These are phyloP conservation scores for Chenopodium berlandieri DNA, from an alignment of 148 eudicot species.

Conservation along the genomic window DNA sequence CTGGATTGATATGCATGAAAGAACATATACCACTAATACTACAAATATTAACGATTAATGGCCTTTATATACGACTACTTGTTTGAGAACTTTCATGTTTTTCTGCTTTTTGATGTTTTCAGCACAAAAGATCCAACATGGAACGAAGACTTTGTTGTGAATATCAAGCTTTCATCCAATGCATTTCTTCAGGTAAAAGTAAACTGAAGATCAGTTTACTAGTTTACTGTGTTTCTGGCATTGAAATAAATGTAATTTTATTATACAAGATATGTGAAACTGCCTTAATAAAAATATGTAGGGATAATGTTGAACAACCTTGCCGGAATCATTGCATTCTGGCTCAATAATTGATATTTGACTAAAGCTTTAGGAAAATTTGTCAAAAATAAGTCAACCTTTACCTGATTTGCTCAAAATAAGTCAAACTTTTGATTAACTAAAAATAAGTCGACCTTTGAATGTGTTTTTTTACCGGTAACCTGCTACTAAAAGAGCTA, in stretches of 20 bases:
- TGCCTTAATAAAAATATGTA: not conserved
- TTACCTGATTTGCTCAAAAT: too few relatives aligned
- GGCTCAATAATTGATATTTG: not conserved
- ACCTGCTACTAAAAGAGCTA: too few relatives aligned
- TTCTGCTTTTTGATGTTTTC: constrained; percentile 6
- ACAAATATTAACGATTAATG: not conserved
- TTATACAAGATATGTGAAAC: not conserved
- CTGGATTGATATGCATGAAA: not conserved
- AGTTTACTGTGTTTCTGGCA: not conserved
- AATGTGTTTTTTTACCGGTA: too few relatives aligned
- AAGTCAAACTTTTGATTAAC: too few relatives aligned
- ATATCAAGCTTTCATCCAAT: constrained; percentile 57
- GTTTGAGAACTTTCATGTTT: too few relatives aligned
- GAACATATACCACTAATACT: not conserved
- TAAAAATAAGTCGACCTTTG: too few relatives aligned
- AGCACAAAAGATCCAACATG: constrained; percentile 93
- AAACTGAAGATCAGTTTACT: not conserved
- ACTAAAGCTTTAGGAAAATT: not conserved
- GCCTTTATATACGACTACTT: not conserved
- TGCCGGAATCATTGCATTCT: not conserved
- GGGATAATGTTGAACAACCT: not conserved
- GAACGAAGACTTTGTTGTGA: constrained; percentile 81
- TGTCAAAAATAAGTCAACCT: too few relatives aligned
- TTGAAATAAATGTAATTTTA: not conserved
- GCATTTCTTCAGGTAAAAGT: constrained; percentile 59